Conservation (phyloP, 73 alveolate species). For the Paramecium pentaurelia region DNA sequence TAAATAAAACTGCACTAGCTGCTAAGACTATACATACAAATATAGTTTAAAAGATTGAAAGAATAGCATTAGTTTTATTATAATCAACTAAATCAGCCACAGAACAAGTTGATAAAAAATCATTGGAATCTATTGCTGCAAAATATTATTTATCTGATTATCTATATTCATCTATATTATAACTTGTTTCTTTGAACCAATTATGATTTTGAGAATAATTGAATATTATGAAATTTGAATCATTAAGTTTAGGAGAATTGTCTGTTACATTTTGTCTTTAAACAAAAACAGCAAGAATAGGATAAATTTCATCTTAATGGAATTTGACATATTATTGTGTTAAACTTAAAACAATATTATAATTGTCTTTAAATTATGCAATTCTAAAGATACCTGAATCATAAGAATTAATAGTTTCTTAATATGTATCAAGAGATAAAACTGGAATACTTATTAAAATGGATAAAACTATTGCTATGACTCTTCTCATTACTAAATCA, state of each 20-base stretch:
- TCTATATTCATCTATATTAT: not conserved
- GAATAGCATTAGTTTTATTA: conserved; percentile 64
- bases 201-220: not conserved
- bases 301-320: not conserved
- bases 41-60: conserved; percentile 72
- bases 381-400: conserved; percentile 34
- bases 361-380: not conserved
- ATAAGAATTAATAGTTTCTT: conserved; percentile 61
- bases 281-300: not conserved
- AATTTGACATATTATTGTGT: not conserved
- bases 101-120: not conserved
- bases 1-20: conserved; percentile 68
- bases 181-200: not conserved
- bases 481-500: conserved; percentile 88
- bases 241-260: not conserved
- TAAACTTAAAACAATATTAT: not conserved
- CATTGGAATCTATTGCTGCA: not conserved
- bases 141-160: not conserved
- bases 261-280: not conserved
- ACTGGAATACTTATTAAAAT: conserved; percentile 79
- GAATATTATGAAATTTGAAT: not conserved
- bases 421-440: conserved; percentile 63
- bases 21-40: conserved; percentile 72
- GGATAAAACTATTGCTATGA: conserved; percentile 82
- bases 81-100: conserved; percentile 65